Evolutionary conservation across 768 basidiomycete species (phyloP).

Genomic region (Infundibulicybe gibba): DNA sequence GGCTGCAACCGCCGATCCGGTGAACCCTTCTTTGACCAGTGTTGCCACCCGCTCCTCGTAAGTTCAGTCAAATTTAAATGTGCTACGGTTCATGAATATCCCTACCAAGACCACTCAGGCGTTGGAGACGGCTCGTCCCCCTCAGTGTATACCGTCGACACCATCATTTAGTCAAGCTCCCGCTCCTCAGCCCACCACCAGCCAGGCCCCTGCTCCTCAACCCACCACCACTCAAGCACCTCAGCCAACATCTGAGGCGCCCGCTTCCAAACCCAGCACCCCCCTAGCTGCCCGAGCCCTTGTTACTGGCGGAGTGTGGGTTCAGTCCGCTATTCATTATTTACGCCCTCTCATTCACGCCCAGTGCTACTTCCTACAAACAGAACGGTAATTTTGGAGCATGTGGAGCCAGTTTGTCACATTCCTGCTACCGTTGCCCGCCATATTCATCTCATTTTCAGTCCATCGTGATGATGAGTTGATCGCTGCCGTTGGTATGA

Average conservation of each 20-base stretch:
- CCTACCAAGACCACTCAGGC: conserved; percentile 46
- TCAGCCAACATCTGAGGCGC: no score
- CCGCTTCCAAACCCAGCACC: no score
- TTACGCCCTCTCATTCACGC: conserved; percentile 9
- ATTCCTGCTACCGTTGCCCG: background rate
- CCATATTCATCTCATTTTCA: conserved; percentile 1
- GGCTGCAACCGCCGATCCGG: conserved; percentile 44
- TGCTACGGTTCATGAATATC: no score
- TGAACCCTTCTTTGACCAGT: conserved; percentile 57
- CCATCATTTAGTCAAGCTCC: conserved; percentile 6
- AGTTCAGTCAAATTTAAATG: no score
- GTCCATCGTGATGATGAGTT: conserved; percentile 50
- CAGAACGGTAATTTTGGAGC: conserved; percentile 76
- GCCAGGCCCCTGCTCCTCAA: conserved; percentile 8
- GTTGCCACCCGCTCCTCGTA: conserved; percentile 72
- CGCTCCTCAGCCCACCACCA: conserved; percentile 7
- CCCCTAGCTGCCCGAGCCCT: no score
- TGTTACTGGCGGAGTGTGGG: conserved; percentile 9
- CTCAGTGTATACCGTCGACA: conserved; percentile 49
- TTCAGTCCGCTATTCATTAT: conserved; percentile 5
- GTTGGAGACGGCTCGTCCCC: conserved; percentile 38
- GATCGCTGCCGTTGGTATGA: conserved; percentile 63
- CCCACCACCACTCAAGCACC: background rate
- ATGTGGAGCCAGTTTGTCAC: conserved; percentile 48
- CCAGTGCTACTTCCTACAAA: conserved; percentile 63